Percentiles rank a stretch among this genome's conserved stretches.
phyloP scores from a whole-genome alignment of 148 eudicot genomes.

The Cornus florida region DNA sequence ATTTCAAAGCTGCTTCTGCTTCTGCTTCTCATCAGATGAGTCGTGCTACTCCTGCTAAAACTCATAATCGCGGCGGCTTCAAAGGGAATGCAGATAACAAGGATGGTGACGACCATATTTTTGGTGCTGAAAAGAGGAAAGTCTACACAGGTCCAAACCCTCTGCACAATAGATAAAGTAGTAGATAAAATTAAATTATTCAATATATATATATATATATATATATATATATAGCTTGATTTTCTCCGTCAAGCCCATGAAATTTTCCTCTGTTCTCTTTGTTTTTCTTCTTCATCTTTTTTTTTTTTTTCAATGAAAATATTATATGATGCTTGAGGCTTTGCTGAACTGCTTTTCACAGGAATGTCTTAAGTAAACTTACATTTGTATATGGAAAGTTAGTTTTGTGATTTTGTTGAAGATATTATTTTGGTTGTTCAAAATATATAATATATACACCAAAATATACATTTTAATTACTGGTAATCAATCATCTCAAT shows the following conservation, averaged over 20 bases:
- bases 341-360: constrained; percentile 10
- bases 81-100: constrained; percentile 9
- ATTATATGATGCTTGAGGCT: constrained; percentile 13
- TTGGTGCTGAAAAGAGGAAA: constrained; percentile 76
- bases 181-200: not conserved
- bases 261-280: constrained; percentile 20
- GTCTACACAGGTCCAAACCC: constrained; percentile 91
- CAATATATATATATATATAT: not conserved
- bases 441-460: not conserved
- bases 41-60: not conserved
- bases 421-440: constrained; percentile 1
- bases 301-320: not conserved
- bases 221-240: constrained; percentile 12
- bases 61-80: constrained; percentile 21
- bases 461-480: not conserved
- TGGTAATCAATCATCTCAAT: not conserved
- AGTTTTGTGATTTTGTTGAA: constrained; percentile 7
- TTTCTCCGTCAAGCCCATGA: constrained; percentile 27
- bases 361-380: constrained; percentile 13
- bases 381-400: constrained; percentile 22
- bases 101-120: constrained; percentile 32
- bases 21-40: constrained; percentile 10
- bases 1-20: constrained; percentile 25
- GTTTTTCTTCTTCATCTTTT: constrained; percentile 7
- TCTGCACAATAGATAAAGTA: constrained; percentile 79